These are phyloP conservation scores for Exophiala viscosa DNA, from an alignment of 2,329 filamentous ascomycete genomes.

Conservation along the genomic window DNA sequence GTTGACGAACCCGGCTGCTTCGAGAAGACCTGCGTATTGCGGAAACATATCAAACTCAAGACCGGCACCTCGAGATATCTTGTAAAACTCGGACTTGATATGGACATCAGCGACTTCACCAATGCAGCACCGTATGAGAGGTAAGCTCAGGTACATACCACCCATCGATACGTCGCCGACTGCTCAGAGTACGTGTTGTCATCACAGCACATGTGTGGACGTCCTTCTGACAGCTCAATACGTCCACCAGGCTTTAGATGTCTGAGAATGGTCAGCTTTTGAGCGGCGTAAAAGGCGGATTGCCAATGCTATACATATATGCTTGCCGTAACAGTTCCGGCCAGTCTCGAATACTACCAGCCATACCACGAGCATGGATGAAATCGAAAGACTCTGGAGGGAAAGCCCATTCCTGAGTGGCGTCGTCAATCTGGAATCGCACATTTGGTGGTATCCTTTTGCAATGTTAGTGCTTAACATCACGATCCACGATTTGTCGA, in stretches of 20 bases:
- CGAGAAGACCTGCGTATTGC: background rate
- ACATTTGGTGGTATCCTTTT: constrained; percentile 1
- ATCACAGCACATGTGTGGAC: constrained; percentile 1
- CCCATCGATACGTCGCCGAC: background rate
- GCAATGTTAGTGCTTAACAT: background rate
- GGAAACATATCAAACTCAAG: constrained; percentile 1
- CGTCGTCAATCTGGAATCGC: background rate
- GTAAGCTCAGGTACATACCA: background rate
- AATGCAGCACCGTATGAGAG: background rate
- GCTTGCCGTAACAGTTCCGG: background rate
- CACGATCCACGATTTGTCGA: constrained; percentile 25
- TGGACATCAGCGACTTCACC: background rate
- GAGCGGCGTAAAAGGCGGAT: background rate
- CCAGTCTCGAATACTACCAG: constrained; percentile 1
- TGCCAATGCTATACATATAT: background rate
- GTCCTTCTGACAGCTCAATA: constrained; percentile 2
- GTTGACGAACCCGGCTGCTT: background rate
- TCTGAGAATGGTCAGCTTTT: background rate
- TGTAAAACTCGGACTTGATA: background rate
- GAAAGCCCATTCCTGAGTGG: constrained; percentile 1
- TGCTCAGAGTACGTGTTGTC: background rate
- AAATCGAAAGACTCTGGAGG: constrained; percentile 1
- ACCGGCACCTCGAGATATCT: constrained; percentile 1
- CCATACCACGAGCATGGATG: constrained; percentile 1
- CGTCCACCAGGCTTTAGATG: background rate